phyloP scores from a whole-genome alignment of 768 basidiomycete genomes.

The Podaxis rugospora region DNA sequence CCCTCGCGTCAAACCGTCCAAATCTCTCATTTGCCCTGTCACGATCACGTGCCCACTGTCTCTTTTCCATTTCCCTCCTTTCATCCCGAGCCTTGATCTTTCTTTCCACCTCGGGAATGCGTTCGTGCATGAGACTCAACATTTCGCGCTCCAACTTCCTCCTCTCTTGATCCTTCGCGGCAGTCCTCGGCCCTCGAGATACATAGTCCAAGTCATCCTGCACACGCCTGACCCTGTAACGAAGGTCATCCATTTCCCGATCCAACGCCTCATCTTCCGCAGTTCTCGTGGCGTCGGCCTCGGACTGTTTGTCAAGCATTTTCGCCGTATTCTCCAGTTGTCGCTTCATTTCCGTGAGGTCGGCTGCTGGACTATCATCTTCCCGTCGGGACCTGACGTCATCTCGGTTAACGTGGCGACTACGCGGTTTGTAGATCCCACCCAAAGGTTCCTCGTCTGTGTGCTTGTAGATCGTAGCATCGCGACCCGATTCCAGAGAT shows the following conservation, averaged over 20 bases:
- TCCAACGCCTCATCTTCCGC: conserved; percentile 90
- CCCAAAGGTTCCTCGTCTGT: conserved; percentile 49
- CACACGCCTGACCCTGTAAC: conserved; percentile 78
- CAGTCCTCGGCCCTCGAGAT: conserved; percentile 65
- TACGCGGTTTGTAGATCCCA: conserved; percentile 74
- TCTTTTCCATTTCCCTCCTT: conserved; percentile 69
- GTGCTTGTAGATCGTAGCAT: conserved; percentile 93
- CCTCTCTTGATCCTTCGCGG: conserved; percentile 79
- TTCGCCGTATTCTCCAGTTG: conserved; percentile 74
- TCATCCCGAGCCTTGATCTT: conserved; percentile 77
- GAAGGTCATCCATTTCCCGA: conserved; percentile 82
- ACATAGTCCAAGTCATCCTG: conserved; percentile 91
- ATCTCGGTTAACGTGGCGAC: conserved; percentile 82
- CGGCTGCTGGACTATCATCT: conserved; percentile 54
- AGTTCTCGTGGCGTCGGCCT: conserved; percentile 56
- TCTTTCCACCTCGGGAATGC: conserved; percentile 86
- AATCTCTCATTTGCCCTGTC: conserved; percentile 83
- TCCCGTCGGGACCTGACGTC: conserved; percentile 74
- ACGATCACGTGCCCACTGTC: conserved; percentile 74
- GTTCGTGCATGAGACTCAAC: conserved; percentile 80
- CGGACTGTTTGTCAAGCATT: conserved; percentile 70
- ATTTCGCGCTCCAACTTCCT: conserved; percentile 86
- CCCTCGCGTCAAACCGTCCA: conserved; percentile 58
- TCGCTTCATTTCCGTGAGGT: conserved; percentile 84
- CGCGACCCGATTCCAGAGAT: conserved; percentile 56